phyloP scores from a whole-genome alignment of 1,284 basidiomycete species.

The Takashimella koratensis region DNA sequence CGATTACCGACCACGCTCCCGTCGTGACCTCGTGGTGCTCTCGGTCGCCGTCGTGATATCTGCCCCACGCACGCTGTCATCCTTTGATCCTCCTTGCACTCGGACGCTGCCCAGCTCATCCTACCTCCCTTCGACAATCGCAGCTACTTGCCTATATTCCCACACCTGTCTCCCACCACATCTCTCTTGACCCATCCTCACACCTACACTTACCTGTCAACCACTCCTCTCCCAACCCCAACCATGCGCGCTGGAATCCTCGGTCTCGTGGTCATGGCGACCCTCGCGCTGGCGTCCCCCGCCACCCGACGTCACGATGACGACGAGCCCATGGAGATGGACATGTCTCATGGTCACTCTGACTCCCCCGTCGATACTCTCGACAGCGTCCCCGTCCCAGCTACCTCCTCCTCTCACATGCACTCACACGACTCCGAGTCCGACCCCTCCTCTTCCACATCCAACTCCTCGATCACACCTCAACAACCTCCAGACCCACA shows the following conservation, averaged over 20 bases:
- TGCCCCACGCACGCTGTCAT: too few relatives aligned
- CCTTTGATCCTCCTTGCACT: too few relatives aligned
- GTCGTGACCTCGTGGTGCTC: too few relatives aligned
- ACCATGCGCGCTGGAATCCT: slow-evolving; percentile 11
- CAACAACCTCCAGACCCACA: slow-evolving; percentile 13
- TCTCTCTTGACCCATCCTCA: too few relatives aligned
- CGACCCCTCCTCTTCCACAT: not conserved
- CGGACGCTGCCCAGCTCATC: too few relatives aligned
- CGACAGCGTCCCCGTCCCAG: not conserved
- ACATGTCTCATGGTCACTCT: not conserved
- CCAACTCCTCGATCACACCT: not conserved
- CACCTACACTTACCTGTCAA: too few relatives aligned
- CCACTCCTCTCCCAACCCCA: too few relatives aligned
- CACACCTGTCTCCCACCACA: too few relatives aligned
- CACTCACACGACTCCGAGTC: not conserved
- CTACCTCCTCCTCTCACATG: not conserved
- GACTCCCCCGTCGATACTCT: not conserved
- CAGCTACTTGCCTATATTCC: too few relatives aligned
- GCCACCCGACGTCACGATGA: slow-evolving; percentile 9
- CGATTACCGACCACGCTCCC: too few relatives aligned
- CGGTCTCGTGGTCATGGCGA: slow-evolving; percentile 6
- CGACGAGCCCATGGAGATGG: slow-evolving; percentile 7
- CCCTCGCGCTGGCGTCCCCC: not conserved
- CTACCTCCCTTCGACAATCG: too few relatives aligned
- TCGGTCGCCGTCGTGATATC: too few relatives aligned